Evolutionary conservation across 306 rosid species (phyloP).

Genomic region (Corylus heterophylla): DNA sequence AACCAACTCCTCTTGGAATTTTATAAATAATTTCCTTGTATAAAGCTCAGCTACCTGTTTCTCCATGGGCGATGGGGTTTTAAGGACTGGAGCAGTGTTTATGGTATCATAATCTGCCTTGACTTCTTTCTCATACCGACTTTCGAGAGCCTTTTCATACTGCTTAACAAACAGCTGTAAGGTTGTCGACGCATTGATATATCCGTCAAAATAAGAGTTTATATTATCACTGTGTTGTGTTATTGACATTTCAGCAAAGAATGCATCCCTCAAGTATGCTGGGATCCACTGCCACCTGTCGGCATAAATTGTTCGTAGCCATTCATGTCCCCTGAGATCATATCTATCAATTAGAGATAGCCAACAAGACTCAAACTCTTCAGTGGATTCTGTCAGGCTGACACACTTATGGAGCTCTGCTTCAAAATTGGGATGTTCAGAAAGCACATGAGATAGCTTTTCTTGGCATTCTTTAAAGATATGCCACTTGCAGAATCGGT

Average conservation of each 20-base stretch:
- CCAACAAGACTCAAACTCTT: constrained; percentile 23
- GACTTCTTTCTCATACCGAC: constrained; percentile 38
- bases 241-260: constrained; percentile 41
- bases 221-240: constrained; percentile 38
- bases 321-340: constrained; percentile 33
- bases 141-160: constrained; percentile 41
- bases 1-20: constrained; percentile 40
- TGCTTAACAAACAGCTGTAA: constrained; percentile 37
- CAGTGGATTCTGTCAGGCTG: too few relatives aligned
- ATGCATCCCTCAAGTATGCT: constrained; percentile 33
- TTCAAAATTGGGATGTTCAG: too few relatives aligned
- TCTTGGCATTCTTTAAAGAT: too few relatives aligned
- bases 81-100: constrained; percentile 31
- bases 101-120: constrained; percentile 36
- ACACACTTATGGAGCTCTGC: too few relatives aligned
- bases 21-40: constrained; percentile 38
- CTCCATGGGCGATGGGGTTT: constrained; percentile 47
- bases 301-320: constrained; percentile 33
- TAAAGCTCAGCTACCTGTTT: constrained; percentile 37
- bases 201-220: constrained; percentile 47
- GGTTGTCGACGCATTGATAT: constrained; percentile 41
- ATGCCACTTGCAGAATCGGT: too few relatives aligned
- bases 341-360: constrained; percentile 29
- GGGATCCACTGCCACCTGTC: constrained; percentile 36
- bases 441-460: too few relatives aligned